Percentiles rank a stretch among this genome's conserved stretches.
Evolutionary conservation across 306 rosid genomes (phyloP).

Genomic region (Trifolium dubium): DNA sequence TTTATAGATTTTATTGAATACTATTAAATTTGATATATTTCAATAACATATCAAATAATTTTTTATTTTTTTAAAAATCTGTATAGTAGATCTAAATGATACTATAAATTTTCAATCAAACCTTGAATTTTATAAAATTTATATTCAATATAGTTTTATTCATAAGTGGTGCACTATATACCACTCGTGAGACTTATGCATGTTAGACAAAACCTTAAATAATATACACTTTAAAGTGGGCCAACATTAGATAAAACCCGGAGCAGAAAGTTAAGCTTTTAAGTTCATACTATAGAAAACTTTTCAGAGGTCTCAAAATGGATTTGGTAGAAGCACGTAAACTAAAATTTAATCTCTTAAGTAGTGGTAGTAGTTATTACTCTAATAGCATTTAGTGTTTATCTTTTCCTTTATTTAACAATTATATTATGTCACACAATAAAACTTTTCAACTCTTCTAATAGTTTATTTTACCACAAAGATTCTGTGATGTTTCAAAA

Average conservation of each 20-base stretch:
- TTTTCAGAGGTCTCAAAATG: not conserved
- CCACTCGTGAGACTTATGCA: no score
- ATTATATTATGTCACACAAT: not conserved
- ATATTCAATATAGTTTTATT: no score
- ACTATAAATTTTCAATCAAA: no score
- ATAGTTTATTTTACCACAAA: conserved; percentile 34
- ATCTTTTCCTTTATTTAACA: conserved; percentile 34
- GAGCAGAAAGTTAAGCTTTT: conserved; percentile 43
- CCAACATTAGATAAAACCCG: conserved; percentile 36
- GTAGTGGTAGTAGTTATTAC: conserved; percentile 59
- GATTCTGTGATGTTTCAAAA: conserved; percentile 30
- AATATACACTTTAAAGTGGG: conserved; percentile 14
- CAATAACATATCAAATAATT: no score
- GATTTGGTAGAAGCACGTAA: conserved; percentile 49
- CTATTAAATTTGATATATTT: no score
- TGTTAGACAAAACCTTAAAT: not conserved
- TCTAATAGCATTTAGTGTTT: not conserved
- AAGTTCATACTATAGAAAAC: conserved; percentile 17
- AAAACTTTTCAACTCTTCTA: conserved; percentile 50
- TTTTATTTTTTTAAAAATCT: no score
- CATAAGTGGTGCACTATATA: no score
- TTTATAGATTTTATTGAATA: no score
- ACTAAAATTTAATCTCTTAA: conserved; percentile 33
- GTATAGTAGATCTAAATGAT: no score
- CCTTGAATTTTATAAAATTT: no score